phyloP scores from a whole-genome alignment of 2,329 filamentous ascomycete species.

The Onygenales sp. region DNA sequence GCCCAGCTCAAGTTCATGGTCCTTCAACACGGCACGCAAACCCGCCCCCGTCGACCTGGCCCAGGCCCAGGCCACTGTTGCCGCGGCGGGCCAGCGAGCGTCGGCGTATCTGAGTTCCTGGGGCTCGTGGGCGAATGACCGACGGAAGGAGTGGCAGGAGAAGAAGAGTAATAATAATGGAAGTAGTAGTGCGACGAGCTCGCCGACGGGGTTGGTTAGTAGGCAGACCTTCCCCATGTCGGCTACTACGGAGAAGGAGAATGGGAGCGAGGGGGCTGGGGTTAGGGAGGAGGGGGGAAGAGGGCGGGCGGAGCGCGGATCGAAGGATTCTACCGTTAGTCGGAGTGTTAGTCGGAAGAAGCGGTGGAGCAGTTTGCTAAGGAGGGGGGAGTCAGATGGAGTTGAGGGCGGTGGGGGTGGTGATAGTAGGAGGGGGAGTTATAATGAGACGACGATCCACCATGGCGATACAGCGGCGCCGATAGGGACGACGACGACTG shows the following conservation, averaged over 20 bases:
- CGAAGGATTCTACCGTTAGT: slow-evolving; percentile 7
- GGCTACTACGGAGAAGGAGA: neutral
- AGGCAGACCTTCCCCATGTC: neutral
- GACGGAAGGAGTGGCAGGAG: slow-evolving; percentile 37
- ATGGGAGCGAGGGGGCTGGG: neutral
- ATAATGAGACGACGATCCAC: neutral
- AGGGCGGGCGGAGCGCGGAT: slow-evolving; percentile 22
- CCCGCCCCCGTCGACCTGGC: slow-evolving; percentile 38
- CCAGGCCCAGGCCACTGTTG: slow-evolving; percentile 46
- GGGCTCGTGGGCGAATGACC: slow-evolving; percentile 50
- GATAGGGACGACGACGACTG: neutral
- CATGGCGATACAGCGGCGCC: neutral
- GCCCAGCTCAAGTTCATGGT: slow-evolving; percentile 13
- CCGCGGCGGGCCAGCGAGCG: slow-evolving; percentile 46
- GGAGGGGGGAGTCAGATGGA: slow-evolving; percentile 12
- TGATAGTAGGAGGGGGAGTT: neutral
- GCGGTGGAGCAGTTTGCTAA: slow-evolving; percentile 28
- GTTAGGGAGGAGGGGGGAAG: neutral
- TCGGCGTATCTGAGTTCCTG: slow-evolving; percentile 55
- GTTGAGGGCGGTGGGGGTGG: neutral
- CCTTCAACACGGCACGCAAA: slow-evolving; percentile 22
- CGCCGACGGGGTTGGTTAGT: neutral
- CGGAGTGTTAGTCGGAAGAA: slow-evolving; percentile 18
- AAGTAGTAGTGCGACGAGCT: slow-evolving; percentile 2
- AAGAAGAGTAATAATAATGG: slow-evolving; percentile 17